These are phyloP conservation scores for Eucalyptus pumila DNA, from an alignment of 345 rosid genomes.

Conservation along the genomic window DNA sequence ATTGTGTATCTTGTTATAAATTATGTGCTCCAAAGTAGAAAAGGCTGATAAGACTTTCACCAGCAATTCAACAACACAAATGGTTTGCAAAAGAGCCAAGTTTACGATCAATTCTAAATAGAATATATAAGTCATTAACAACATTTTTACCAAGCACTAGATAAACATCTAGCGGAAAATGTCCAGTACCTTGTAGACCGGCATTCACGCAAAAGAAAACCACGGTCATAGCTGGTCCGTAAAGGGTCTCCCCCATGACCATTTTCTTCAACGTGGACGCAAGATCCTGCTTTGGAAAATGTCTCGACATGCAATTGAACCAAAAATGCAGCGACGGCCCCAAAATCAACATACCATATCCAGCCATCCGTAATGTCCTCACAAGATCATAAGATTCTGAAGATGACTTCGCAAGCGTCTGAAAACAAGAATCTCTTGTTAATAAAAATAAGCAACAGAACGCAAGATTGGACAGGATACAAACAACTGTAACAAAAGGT, in stretches of 20 bases:
- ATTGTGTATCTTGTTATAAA: neutral
- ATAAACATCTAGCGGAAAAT: neutral
- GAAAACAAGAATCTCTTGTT: neutral
- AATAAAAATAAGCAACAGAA: neutral
- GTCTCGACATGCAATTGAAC: slow-evolving; percentile 70
- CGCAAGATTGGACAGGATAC: neutral
- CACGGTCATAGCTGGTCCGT: slow-evolving; percentile 68
- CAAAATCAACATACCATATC: slow-evolving; percentile 58
- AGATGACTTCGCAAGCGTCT: slow-evolving; percentile 27
- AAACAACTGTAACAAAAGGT: neutral
- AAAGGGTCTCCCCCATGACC: slow-evolving; percentile 60
- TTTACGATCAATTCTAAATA: neutral
- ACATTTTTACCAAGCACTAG: neutral
- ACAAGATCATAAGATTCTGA: slow-evolving; percentile 52
- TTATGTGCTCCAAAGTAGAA: neutral
- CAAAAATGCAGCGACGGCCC: slow-evolving; percentile 85
- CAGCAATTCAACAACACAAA: neutral
- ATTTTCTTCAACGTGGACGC: slow-evolving; percentile 78
- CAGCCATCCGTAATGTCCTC: slow-evolving; percentile 83
- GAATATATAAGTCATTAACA: neutral
- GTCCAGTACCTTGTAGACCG: slow-evolving; percentile 42
- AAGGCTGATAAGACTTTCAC: neutral
- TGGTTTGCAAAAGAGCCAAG: neutral
- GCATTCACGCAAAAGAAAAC: slow-evolving; percentile 72
- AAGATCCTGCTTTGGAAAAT: slow-evolving; percentile 67